Evolutionary conservation across 495 filamentous ascomycete species (phyloP), one percentile per base, ranked within the genome.

Genomic region (Mytilinidion resinicola): DNA sequence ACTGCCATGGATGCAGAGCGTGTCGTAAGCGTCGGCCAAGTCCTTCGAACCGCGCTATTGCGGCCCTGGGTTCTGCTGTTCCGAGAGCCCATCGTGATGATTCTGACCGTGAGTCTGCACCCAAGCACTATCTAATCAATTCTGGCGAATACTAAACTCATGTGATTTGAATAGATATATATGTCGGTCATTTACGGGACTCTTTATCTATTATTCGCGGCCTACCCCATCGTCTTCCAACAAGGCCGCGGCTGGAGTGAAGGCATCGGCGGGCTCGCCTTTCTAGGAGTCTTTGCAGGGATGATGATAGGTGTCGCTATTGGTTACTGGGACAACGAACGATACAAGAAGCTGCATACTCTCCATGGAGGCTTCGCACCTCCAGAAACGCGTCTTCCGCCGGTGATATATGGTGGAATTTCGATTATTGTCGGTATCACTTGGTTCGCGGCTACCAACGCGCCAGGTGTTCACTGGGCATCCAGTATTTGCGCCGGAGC

Each of bases 151-250:
- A 30, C 25, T 30, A 30, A 30, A 30, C 25, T 30, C 25, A 30
- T 30, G 25, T 30, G 25, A 6, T 48, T 20, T 21, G 21, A 48
- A 19, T 21, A 48, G 14, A 48, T 48, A 19, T 48, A 48, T 21
- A 48, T 48, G 44, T 65, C 70, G 2, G 55, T 73, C 37, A 58
- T 67, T 10, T 70, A 71, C 49, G 65, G 64, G 21, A 65, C 62
- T 12, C 51, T 73, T 33, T 73, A 71, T 50, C 65, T 73, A 14
- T 63, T 71, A 9, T 73, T 71, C 63, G 69, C 70, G 30, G 70
- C 70, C 7, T 71, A 70, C 59, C 69, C 70, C 14, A 67, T 69
- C 63, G 68, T 73, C 20, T 73, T 73, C 58, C 67, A 73, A 53
- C 38, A 62, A 37, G 30, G 11, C 9, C 48, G 55, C 49, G 59